A percentile compares a stretch with the other conserved stretches of the same genome.
Evolutionary conservation across 805 yeast genomes (phyloP).

Genomic region (Sungouiella blattae): DNA sequence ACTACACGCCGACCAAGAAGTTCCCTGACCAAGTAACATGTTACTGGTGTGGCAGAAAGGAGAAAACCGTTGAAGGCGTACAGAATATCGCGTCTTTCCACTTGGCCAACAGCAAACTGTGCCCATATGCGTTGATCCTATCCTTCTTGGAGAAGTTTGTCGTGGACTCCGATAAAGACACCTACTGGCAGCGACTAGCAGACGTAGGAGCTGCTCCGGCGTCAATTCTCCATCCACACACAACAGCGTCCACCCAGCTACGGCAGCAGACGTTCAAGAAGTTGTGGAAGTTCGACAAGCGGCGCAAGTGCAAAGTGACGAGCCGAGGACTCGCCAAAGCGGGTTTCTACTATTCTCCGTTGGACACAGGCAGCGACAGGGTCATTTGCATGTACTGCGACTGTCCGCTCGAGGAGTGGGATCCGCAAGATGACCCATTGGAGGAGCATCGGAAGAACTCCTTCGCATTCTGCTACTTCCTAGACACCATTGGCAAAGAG

Average conservation of each 20-base stretch:
- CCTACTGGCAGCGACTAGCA: constrained; percentile 11
- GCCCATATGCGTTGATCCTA: constrained; percentile 13
- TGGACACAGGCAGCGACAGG: constrained; percentile 27
- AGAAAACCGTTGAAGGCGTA: constrained; percentile 19
- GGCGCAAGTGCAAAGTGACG: constrained; percentile 8
- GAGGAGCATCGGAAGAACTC: constrained; percentile 46
- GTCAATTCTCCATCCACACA: constrained; percentile 12
- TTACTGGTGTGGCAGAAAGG: constrained; percentile 47
- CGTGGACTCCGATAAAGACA: constrained; percentile 5
- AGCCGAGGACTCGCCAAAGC: constrained; percentile 36
- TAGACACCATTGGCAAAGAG: constrained; percentile 11
- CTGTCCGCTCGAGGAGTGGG: constrained; percentile 50
- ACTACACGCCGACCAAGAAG: constrained; percentile 48
- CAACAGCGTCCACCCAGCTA: constrained; percentile 8
- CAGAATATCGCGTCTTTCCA: constrained; percentile 18
- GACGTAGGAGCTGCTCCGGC: constrained; percentile 3
- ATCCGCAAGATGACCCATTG: constrained; percentile 56
- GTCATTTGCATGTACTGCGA: constrained; percentile 31
- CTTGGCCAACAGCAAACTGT: constrained; percentile 14
- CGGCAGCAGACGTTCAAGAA: constrained; percentile 15
- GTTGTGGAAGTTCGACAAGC: constrained; percentile 12
- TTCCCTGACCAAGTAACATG: constrained; percentile 54
- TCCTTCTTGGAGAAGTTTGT: constrained; percentile 7
- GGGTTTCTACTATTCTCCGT: constrained; percentile 40
- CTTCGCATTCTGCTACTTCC: constrained; percentile 25